Evolutionary conservation across 768 basidiomycete species (phyloP).

Genomic region (Lactarius vividus): DNA sequence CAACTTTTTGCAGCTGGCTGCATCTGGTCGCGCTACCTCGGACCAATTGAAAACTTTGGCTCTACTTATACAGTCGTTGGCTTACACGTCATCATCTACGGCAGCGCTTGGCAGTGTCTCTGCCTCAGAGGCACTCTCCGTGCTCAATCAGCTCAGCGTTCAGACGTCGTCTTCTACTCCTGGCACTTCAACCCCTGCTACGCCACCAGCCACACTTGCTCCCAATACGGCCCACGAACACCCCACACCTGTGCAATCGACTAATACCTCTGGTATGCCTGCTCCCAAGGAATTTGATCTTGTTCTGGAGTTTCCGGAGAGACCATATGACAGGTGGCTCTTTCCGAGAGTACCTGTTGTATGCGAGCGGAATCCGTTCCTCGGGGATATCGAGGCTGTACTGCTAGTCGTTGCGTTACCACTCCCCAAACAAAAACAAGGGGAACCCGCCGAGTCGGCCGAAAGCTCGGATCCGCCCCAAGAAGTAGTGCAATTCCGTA

Average conservation of each 20-base stretch:
- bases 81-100: constrained; percentile 32
- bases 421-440: constrained; percentile 35
- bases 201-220: constrained; percentile 2
- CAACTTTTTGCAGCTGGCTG: constrained; percentile 62
- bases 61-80: constrained; percentile 68
- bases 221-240: constrained; percentile 1
- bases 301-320: constrained; percentile 68
- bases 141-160: constrained; percentile 9
- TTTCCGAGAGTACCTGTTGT: constrained; percentile 59
- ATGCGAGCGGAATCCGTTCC: constrained; percentile 42
- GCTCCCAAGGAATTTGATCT: constrained; percentile 64
- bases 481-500: constrained; percentile 45
- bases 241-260: constrained; percentile 5
- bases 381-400: constrained; percentile 32
- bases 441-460: constrained; percentile 19
- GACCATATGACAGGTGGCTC: constrained; percentile 59
- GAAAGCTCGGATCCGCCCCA: constrained; percentile 27
- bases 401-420: constrained; percentile 47
- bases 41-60: constrained; percentile 69
- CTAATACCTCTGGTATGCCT: constrained; percentile 10
- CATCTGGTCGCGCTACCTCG: constrained; percentile 55
- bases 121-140: constrained; percentile 11
- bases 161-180: constrained; percentile 11
- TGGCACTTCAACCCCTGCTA: constrained; percentile 8
- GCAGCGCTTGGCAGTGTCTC: constrained; percentile 8